A percentile compares a stretch with the other conserved stretches of the same genome.
Evolutionary conservation across 179 eudicot species (phyloP).

Genomic region (Silene coronaria): DNA sequence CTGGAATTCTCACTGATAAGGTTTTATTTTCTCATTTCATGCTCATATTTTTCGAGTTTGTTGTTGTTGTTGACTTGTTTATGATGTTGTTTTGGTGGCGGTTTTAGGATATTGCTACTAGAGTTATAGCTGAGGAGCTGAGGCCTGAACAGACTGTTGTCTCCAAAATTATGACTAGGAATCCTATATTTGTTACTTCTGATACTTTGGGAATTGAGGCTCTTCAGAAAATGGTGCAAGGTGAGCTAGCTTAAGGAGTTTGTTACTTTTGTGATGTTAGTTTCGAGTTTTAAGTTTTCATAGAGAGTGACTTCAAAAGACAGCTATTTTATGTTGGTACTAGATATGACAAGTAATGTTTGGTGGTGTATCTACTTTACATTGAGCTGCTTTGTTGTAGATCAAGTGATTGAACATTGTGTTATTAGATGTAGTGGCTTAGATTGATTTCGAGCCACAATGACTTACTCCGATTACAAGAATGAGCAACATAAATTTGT

Average conservation of each 20-base stretch:
- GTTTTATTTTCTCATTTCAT: slow-evolving; percentile 17
- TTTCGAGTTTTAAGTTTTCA: background rate
- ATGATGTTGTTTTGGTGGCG: slow-evolving; percentile 9
- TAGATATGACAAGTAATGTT: background rate
- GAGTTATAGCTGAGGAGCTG: slow-evolving; percentile 91
- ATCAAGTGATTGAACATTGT: background rate
- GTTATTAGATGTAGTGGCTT: background rate
- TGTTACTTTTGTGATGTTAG: background rate
- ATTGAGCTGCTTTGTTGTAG: background rate
- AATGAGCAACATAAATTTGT: background rate
- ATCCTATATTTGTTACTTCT: slow-evolving; percentile 82
- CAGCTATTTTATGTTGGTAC: background rate
- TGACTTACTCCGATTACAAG: background rate
- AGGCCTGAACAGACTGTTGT: slow-evolving; percentile 80
- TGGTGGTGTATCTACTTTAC: background rate
- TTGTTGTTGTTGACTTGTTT: background rate
- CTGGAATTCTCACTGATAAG: slow-evolving; percentile 97
- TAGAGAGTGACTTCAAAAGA: background rate
- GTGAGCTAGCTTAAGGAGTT: slow-evolving; percentile 28
- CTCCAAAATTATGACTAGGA: slow-evolving; percentile 90
- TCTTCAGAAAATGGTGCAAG: slow-evolving; percentile 96
- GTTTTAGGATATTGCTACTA: slow-evolving; percentile 70
- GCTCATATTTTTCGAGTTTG: background rate
- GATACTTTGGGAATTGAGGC: slow-evolving; percentile 93
- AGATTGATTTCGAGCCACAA: background rate